phyloP scores from a whole-genome alignment of 1,139 yeast genomes.

The Arxiozyma heterogenica region DNA sequence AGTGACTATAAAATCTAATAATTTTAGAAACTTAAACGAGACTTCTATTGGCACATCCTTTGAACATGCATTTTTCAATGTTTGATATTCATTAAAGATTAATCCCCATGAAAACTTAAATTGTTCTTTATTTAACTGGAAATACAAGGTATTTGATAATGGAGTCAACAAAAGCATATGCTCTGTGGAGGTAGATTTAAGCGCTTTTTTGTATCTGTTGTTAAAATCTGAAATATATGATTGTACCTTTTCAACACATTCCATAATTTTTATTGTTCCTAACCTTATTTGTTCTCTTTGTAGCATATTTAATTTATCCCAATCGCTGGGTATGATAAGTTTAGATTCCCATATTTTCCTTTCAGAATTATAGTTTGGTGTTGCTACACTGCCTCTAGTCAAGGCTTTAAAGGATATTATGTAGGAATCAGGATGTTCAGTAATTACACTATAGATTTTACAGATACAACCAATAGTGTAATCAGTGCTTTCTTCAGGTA shows the following conservation, averaged over 20 bases:
- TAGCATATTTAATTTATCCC: constrained; percentile 13
- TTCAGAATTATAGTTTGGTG: constrained; percentile 31
- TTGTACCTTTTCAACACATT: neutral
- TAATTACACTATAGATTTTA: constrained; percentile 22
- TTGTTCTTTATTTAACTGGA: constrained; percentile 36
- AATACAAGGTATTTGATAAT: constrained; percentile 48
- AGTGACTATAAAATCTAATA: constrained; percentile 49
- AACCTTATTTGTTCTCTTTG: neutral
- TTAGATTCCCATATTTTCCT: constrained; percentile 30
- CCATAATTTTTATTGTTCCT: neutral
- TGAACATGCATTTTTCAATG: constrained; percentile 13
- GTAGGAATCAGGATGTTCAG: constrained; percentile 35
- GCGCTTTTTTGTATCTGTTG: constrained; percentile 12
- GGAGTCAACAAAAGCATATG: constrained; percentile 50
- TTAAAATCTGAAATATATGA: constrained; percentile 10
- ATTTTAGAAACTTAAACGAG: constrained; percentile 28
- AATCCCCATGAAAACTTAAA: constrained; percentile 23
- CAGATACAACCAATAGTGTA: constrained; percentile 4
- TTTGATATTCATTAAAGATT: constrained; percentile 23
- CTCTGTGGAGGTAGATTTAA: constrained; percentile 13
- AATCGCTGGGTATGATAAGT: constrained; percentile 13
- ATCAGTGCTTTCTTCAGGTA: constrained; percentile 18
- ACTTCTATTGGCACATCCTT: constrained; percentile 5
- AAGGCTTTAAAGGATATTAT: constrained; percentile 49
- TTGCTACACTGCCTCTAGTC: constrained; percentile 36